These are phyloP conservation scores for Alternaria viburni DNA, from an alignment of 2,329 filamentous ascomycete genomes.

Conservation along the genomic window DNA sequence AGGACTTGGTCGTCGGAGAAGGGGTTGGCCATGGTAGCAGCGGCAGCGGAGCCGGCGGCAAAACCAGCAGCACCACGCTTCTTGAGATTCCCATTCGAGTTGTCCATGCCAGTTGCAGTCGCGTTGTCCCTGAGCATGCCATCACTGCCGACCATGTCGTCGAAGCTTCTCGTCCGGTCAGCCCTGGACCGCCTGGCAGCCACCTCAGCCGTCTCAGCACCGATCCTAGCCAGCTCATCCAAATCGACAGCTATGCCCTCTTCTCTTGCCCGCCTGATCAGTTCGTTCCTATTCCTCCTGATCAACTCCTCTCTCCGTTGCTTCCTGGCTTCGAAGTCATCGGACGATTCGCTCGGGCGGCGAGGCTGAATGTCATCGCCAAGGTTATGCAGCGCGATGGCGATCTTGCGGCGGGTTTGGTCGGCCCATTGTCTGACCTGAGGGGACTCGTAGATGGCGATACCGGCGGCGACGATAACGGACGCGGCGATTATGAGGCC, in stretches of 20 bases:
- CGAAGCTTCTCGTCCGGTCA: conserved; percentile 44
- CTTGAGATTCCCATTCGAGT: conserved; percentile 24
- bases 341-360: conserved; percentile 40
- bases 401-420: conserved; percentile 66
- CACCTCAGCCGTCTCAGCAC: conserved; percentile 34
- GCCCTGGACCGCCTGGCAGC: conserved; percentile 21
- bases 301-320: conserved; percentile 41
- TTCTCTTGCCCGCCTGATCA: conserved; percentile 45
- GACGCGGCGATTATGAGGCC: conserved; percentile 68
- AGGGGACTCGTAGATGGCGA: conserved; percentile 69
- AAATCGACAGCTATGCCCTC: conserved; percentile 52
- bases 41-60: conserved; percentile 46
- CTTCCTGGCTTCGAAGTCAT: conserved; percentile 43
- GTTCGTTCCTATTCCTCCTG: conserved; percentile 42
- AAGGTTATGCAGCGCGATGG: conserved; percentile 63
- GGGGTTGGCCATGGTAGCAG: conserved; percentile 48
- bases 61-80: conserved; percentile 47
- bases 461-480: conserved; percentile 66
- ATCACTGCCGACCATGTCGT: conserved; percentile 50
- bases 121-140: conserved; percentile 45
- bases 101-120: conserved; percentile 32
- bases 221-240: conserved; percentile 47
- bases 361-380: conserved; percentile 64
- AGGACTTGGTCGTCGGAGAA: conserved; percentile 54
- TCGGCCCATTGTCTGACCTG: conserved; percentile 68